These are phyloP conservation scores for Apophysomyces variabilis DNA, from an alignment of 371 early-diverging fungal species.

Conservation along the genomic window DNA sequence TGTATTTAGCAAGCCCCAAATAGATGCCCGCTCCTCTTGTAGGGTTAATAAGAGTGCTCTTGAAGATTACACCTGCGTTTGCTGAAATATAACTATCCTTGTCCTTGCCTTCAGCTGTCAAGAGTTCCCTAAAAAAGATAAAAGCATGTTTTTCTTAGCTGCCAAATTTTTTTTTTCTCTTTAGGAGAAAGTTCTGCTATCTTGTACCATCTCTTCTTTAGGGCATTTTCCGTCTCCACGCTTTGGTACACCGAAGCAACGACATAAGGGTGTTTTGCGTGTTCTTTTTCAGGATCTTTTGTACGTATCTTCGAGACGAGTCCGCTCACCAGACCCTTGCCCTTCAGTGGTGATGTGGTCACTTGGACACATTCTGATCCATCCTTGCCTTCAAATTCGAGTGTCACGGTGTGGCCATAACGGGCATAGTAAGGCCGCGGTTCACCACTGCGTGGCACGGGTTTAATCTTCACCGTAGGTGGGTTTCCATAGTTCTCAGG, in stretches of 20 bases:
- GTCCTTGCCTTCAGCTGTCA: background rate
- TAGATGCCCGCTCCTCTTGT: background rate
- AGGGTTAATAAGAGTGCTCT: background rate
- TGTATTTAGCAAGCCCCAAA: conserved; percentile 1
- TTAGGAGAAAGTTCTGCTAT: background rate
- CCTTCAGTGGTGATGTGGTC: background rate
- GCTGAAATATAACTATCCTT: background rate
- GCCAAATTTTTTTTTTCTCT: no score
- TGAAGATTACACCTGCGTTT: background rate
- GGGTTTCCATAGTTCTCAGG: conserved; percentile 1
- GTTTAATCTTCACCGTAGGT: background rate
- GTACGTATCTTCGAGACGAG: background rate
- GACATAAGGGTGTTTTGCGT: background rate
- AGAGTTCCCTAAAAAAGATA: background rate
- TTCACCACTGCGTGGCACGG: background rate
- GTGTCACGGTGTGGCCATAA: background rate
- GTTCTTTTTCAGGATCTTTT: background rate
- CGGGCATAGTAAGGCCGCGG: background rate
- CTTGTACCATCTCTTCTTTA: background rate
- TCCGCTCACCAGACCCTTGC: background rate
- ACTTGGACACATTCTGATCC: background rate
- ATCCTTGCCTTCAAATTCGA: background rate
- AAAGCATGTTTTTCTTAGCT: no score
- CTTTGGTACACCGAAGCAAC: background rate
- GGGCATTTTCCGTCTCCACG: background rate